A percentile compares a stretch with the other conserved stretches of the same genome.
Conservation (phyloP, 2,329 filamentous ascomycete species). For the Colletotrichum musicola region DNA sequence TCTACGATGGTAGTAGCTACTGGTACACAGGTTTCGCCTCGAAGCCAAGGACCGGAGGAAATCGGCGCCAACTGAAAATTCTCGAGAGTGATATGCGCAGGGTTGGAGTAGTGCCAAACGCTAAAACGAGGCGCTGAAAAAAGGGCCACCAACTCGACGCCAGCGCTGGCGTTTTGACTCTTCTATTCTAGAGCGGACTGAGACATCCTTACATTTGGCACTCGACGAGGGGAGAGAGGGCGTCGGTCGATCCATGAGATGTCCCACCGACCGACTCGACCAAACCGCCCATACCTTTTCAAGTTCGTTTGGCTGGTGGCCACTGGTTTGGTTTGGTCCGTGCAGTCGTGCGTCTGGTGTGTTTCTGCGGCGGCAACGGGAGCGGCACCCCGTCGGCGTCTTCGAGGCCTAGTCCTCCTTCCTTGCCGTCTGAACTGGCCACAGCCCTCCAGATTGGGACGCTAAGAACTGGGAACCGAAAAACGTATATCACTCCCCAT, state of each 20-base stretch:
- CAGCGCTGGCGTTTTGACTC: conserved; percentile 23
- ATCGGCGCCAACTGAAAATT: conserved; percentile 8
- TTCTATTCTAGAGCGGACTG: background rate
- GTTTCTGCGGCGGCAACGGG: conserved; percentile 18
- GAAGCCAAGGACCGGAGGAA: background rate
- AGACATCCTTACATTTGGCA: conserved; percentile 6
- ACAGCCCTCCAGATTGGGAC: background rate
- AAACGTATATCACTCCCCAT: conserved; percentile 21
- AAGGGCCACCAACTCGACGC: conserved; percentile 5
- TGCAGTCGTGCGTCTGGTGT: conserved; percentile 11
- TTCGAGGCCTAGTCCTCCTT: conserved; percentile 1
- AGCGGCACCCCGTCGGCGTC: conserved; percentile 9
- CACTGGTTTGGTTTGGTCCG: conserved; percentile 3
- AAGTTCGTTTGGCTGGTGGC: background rate
- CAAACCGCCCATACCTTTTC: conserved; percentile 1
- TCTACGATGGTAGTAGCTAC: background rate
- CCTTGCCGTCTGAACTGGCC: background rate
- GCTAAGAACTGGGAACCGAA: background rate
- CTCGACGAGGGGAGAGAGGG: background rate
- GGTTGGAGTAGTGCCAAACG: conserved; percentile 10
- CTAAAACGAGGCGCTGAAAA: conserved; percentile 9
- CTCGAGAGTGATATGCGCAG: background rate
- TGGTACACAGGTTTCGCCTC: background rate
- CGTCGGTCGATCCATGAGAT: background rate
- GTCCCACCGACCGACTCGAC: conserved; percentile 11